Evolutionary conservation across 2,329 filamentous ascomycete genomes (phyloP).

Genomic region (Pseudocercospora vitis): DNA sequence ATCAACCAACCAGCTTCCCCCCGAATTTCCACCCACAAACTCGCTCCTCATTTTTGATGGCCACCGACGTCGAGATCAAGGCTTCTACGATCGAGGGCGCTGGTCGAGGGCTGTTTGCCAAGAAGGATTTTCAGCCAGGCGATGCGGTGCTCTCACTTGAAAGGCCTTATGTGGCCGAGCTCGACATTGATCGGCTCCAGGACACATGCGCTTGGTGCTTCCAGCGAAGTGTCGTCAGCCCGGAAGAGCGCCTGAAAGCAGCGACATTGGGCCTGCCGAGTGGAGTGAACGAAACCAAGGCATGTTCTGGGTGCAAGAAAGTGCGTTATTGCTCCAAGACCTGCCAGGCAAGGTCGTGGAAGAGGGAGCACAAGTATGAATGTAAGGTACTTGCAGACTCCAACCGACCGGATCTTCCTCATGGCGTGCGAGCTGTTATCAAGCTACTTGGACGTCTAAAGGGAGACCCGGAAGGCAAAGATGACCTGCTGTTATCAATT

Average conservation of each 20-base stretch:
- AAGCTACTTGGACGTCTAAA: conserved; percentile 47
- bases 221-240: conserved; percentile 23
- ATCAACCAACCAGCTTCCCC: neutral
- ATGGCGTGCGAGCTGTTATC: conserved; percentile 56
- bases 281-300: conserved; percentile 44
- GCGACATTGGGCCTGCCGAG: conserved; percentile 37
- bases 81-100: conserved; percentile 28
- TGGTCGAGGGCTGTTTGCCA: conserved; percentile 59
- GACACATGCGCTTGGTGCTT: conserved; percentile 62
- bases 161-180: conserved; percentile 55
- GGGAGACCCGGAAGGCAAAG: conserved; percentile 28
- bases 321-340: conserved; percentile 61
- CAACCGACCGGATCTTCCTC: conserved; percentile 49
- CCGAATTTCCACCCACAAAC: neutral
- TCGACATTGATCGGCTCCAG: conserved; percentile 53
- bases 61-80: conserved; percentile 27
- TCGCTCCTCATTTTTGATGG: conserved; percentile 3
- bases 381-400: conserved; percentile 54
- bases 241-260: conserved; percentile 33
- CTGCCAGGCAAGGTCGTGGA: conserved; percentile 63
- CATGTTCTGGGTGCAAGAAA: conserved; percentile 58
- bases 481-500: conserved; percentile 29
- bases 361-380: conserved; percentile 58
- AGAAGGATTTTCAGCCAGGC: conserved; percentile 48
- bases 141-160: conserved; percentile 51